Evolutionary conservation across 495 filamentous ascomycete genomes (phyloP), one percentile per base, ranked within the genome.

Genomic region (Penicillium parvum): DNA sequence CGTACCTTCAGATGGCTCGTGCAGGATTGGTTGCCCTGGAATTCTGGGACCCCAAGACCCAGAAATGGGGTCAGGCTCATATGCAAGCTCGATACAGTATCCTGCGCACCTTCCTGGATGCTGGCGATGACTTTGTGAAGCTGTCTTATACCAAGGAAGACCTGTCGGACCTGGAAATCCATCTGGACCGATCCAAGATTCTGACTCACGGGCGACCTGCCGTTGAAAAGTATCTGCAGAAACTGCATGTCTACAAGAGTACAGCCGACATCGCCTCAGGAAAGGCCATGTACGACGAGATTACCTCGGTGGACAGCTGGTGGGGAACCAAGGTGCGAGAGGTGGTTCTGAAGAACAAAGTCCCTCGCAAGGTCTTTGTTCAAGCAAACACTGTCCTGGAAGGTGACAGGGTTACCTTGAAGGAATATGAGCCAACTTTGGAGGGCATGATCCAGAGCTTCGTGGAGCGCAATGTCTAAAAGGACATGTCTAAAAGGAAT

Each of bases 71-170:
- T 8, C 89, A 96, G 57, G 81, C 88, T 18, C 91, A 98, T 55
- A 94, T 88, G 73, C 90, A 96, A 68, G 92, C 92, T 3, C 85
- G 92, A 11, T 96, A 90, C 67, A 84, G 82, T 47, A 98, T 97
- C 57, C 67, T 98, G 25, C 75, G 83, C 47, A 84, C 82, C 22
- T 96, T 97, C 81, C 76, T 96, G n/a, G 72, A 77, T 25, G 89
- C 89, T 2, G 88, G 84, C 4, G 76, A 83, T 39, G 78, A 82
- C 43, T 96, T 98, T 58, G 86, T 87, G 70, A 80, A 81, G 50
- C 76, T 98, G 18, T 74, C 82, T 3, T 82, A 86, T 56, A 78
- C 68, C 22, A 78, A 83, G 40, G 78, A 83, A 11, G 88, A 95
- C 58, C 76, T 95, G 1, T 82, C 79, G 0, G 89, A 95, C 58